A percentile compares a stretch with the other conserved stretches of the same genome.
These are phyloP conservation scores for Massariosphaeria phaeospora DNA, from an alignment of 495 filamentous ascomycete genomes.

Conservation along the genomic window DNA sequence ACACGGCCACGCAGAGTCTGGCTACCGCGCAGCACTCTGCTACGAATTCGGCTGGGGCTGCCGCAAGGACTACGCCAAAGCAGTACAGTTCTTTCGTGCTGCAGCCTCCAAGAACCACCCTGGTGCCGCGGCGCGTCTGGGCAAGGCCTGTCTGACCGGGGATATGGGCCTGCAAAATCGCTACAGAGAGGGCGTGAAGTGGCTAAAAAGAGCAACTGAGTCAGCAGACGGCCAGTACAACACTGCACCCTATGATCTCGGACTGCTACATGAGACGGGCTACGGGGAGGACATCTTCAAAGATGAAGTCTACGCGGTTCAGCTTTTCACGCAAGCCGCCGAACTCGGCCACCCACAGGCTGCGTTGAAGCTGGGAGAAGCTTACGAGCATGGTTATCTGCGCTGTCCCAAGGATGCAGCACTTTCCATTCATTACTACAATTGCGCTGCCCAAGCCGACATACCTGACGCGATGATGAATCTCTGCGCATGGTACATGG, in stretches of 20 bases:
- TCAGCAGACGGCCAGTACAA: conserved; percentile 88
- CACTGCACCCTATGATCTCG: conserved; percentile 85
- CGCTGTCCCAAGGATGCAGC: conserved; percentile 86
- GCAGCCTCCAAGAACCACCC: conserved; percentile 91
- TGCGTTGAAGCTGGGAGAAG: conserved; percentile 82
- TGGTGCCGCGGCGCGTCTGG: conserved; percentile 87
- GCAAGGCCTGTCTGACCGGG: conserved; percentile 79
- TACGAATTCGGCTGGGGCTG: conserved; percentile 99
- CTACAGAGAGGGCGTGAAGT: conserved; percentile 92
- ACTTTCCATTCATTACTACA: conserved; percentile 96
- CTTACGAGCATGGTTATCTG: conserved; percentile 89
- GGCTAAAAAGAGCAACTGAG: conserved; percentile 90
- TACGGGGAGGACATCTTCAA: conserved; percentile 89
- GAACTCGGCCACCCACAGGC: conserved; percentile 86
- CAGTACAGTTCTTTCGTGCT: conserved; percentile 86
- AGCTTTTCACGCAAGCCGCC: conserved; percentile 89
- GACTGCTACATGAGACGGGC: conserved; percentile 77
- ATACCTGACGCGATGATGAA: conserved; percentile 97
- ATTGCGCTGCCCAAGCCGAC: conserved; percentile 75
- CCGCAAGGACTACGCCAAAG: conserved; percentile 79
- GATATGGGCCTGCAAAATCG: conserved; percentile 79
- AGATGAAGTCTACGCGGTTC: conserved; percentile 84
- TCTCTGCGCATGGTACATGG: conserved; percentile 96
- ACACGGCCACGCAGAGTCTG: conserved; percentile 94
- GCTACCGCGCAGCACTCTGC: conserved; percentile 87